phyloP scores from a whole-genome alignment of 1,139 yeast genomes.

The Nadsonia commutata region DNA sequence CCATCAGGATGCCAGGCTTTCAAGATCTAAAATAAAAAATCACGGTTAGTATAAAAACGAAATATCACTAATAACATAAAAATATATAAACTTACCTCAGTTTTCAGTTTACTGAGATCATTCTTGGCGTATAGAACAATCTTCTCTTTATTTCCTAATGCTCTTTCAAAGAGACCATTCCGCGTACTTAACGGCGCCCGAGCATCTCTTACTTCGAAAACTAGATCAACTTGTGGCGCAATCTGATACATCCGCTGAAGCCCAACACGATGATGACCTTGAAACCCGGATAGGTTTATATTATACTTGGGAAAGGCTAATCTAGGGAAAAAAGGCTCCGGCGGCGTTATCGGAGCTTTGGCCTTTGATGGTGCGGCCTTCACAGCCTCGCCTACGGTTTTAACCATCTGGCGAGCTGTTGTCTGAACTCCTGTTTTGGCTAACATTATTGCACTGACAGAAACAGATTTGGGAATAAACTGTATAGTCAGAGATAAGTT shows the following conservation, averaged over 20 bases:
- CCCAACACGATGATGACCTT: constrained; percentile 84
- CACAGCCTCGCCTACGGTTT: no score
- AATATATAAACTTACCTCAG: constrained; percentile 4
- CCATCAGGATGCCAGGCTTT: constrained; percentile 43
- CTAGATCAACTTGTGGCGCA: constrained; percentile 67
- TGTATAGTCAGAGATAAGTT: no score
- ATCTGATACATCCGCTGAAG: constrained; percentile 51
- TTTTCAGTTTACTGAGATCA: constrained; percentile 27
- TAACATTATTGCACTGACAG: no score
- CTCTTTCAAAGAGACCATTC: constrained; percentile 63
- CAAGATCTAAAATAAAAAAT: constrained; percentile 18
- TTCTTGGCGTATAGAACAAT: constrained; percentile 55
- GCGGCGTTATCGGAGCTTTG: no score
- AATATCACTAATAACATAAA: constrained; percentile 2
- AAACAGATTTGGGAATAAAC: no score
- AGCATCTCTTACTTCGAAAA: constrained; percentile 74
- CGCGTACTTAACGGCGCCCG: constrained; percentile 80
- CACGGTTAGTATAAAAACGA: neutral
- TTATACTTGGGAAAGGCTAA: constrained; percentile 43
- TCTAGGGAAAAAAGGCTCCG: constrained; percentile 23
- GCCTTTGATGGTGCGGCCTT: neutral
- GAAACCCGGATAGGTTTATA: constrained; percentile 62
- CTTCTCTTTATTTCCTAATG: constrained; percentile 43
- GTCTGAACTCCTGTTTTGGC: no score
- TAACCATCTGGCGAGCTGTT: no score